phyloP scores from a whole-genome alignment of 305 asterid species.

The Fraxinus sp. region DNA sequence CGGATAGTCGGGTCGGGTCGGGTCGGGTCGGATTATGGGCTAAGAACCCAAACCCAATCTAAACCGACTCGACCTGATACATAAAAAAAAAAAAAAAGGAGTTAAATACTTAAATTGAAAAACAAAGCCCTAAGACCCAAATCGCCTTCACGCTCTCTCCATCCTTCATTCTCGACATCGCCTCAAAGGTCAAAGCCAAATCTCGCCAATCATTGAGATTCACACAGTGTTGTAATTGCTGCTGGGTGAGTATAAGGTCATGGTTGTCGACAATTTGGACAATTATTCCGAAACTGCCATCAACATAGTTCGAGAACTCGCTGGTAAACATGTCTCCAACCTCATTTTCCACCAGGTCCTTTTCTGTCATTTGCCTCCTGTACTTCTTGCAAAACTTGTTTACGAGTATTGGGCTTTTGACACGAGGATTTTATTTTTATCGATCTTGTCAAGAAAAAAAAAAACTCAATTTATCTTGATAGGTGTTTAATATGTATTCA shows the following conservation, averaged over 20 bases:
- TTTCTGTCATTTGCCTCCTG: neutral
- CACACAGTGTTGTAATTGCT: slow-evolving; percentile 87
- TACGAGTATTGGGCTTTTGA: slow-evolving; percentile 1
- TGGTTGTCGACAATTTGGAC: slow-evolving; percentile 84
- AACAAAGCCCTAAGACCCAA: too few species aligned
- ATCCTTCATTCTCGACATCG: too few species aligned
- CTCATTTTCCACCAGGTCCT: slow-evolving; percentile 73
- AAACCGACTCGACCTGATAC: too few species aligned
- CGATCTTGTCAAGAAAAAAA: too few species aligned
- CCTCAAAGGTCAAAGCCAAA: too few species aligned
- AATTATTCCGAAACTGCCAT: slow-evolving; percentile 71
- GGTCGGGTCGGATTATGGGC: too few species aligned
- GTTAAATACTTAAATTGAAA: too few species aligned
- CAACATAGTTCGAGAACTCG: slow-evolving; percentile 71
- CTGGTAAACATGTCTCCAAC: slow-evolving; percentile 55
- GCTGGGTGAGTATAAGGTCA: slow-evolving; percentile 63
- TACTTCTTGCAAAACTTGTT: neutral
- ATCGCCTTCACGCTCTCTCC: too few species aligned
- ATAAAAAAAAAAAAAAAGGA: too few species aligned
- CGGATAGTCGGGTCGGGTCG: too few species aligned
- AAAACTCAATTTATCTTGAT: slow-evolving; percentile 12
- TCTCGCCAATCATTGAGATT: slow-evolving; percentile 48
- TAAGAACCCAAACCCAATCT: too few species aligned
- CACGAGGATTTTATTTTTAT: neutral
- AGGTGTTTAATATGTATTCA: neutral